Evolutionary conservation across 306 rosid species (phyloP), one percentile per base, ranked within the genome.

Genomic region (Corylus americana): DNA sequence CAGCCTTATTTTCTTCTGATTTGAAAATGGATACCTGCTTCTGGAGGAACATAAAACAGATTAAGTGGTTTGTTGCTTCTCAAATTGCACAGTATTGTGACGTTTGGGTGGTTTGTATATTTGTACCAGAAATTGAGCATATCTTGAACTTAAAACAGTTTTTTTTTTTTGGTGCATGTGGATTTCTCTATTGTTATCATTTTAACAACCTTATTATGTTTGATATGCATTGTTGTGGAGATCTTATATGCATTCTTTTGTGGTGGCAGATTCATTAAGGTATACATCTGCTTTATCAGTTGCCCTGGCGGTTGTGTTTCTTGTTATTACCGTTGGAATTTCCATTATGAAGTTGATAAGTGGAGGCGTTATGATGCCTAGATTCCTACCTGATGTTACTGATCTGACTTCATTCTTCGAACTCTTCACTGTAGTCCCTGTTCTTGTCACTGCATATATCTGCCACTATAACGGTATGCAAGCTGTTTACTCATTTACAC

Each of bases 381-480:
- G 89, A 81, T 78, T 93, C 80, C 81, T 91, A 64, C 98, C 98
- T 1, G 77, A 82, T 77, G 81, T 93, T 72, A 85, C 89, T n/a
- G 89, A 85, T 70, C 76, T 82, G 16, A 47, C 90, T 2, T 89
- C 97, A 11, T 73, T 90, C 83, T 69, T 91, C 58, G 80, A 83
- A 47, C 89, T 92, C 37, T 93, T 93, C 81, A 93, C 98, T 0
- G 95, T 86, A 13, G 92, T 83, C 82, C 98, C 98, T 39, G 92
- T 93, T 68, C 84, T 93, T 44, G 97, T 93, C 77, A 90, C 89
- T 17, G 98, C 97, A 61, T 93, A 73, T 79, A 85, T 93, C 73
- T 93, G 98, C 84, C 98, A 93, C 73, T 93, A 86, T 88, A 93
- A 93, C 18, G 97, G 98, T 93, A 90, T 79, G 85, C 17, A 59